Percentiles rank a stretch among this genome's conserved stretches.
These are phyloP conservation scores for Liriodendron chinense DNA, from an alignment of 164 flowering plant genomes.

Conservation along the genomic window DNA sequence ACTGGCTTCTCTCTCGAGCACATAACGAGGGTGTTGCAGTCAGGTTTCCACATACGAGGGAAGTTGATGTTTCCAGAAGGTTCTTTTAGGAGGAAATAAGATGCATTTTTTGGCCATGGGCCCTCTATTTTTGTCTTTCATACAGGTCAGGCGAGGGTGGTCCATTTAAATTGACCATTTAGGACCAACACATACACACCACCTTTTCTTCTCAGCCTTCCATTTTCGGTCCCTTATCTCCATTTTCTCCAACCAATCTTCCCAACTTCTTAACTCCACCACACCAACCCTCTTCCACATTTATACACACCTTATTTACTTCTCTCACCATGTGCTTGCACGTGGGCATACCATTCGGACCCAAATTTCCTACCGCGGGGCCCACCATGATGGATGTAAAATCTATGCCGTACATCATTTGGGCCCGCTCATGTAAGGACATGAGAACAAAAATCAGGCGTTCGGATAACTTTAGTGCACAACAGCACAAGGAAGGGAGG, in stretches of 20 bases:
- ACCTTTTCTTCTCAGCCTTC: background rate
- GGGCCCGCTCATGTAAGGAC: too few species aligned
- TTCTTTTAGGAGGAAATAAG: constrained; percentile 34
- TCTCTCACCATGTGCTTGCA: constrained; percentile 2
- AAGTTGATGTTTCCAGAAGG: constrained; percentile 51
- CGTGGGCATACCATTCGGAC: background rate
- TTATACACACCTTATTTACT: background rate
- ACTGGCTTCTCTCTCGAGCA: too few species aligned
- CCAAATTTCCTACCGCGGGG: too few species aligned
- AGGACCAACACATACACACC: background rate
- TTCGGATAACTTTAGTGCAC: too few species aligned
- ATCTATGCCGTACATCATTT: too few species aligned
- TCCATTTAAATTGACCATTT: background rate
- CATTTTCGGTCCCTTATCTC: background rate
- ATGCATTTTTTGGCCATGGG: constrained; percentile 40
- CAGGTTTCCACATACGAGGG: constrained; percentile 26
- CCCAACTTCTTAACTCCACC: background rate
- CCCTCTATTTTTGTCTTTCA: constrained; percentile 37
- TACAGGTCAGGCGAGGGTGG: constrained; percentile 16
- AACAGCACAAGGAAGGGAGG: too few species aligned
- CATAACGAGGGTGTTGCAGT: constrained; percentile 41
- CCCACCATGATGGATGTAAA: too few species aligned
- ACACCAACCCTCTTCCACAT: constrained; percentile 4
- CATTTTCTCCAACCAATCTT: background rate
- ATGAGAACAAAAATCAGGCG: too few species aligned